Evolutionary conservation across 2,329 filamentous ascomycete genomes (phyloP), one percentile per base, ranked within the genome.

Genomic region (Thyridium curvatum): DNA sequence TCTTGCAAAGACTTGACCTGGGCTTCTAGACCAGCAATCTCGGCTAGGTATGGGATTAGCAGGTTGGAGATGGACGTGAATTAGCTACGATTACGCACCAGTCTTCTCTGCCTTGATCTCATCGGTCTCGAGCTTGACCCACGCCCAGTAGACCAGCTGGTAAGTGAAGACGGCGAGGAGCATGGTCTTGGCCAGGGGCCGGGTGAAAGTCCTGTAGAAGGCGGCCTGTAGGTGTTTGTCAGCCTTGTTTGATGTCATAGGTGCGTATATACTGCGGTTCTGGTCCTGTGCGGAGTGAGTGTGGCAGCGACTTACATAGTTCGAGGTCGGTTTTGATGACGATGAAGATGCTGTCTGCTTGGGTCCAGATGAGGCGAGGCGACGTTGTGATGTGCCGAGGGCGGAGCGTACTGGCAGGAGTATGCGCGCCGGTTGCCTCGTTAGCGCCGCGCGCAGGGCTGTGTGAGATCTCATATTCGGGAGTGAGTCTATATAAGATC

Each of bases 101-200:
- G 74, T 62, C 49, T 74, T 76, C 33, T 79, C 68, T 15, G 65
- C 64, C 53, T 74, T 79, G 41, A 76, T 67, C 63, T 93, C 86
- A 39, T 86, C 72, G 28, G 75, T 74, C 59, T 90, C 86, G 37
- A 91, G 68, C 60, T 82, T 86, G 30, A 77, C 57, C 86, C 86
- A 93, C 12, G 64, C 65, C 66, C 77, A 87, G 62, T 90, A 91
- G 12, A 74, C 61, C n/a, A 85, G 52, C 61, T 93, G 86, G 59
- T 91, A 93, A 2, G 82, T 84, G 54, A 87, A 80, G 40, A 89
- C 74, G 39, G 86, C 84, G 54, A 84, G 72, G 30, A 91, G 70
- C 47, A 87, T 76, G 39, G 80, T 79, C 64, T 89, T 91, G 38
- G 77, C 72, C 34, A 91, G 69, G 3, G 86, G 85, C 2, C 83